phyloP scores from a whole-genome alignment of 495 filamentous ascomycete species.

The Penicillium paxilli region DNA sequence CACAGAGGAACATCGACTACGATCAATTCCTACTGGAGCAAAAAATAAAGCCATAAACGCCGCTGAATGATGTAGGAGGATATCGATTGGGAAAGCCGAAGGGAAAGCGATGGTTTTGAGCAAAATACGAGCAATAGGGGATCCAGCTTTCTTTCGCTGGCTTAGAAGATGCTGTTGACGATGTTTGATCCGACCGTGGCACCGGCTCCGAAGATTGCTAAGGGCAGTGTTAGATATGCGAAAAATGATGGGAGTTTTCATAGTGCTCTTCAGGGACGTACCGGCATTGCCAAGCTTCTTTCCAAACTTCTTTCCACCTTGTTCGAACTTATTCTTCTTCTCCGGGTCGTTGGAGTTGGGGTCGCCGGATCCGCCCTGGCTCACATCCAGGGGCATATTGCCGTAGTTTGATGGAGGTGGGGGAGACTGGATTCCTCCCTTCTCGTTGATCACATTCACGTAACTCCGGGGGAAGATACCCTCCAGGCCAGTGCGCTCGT shows the following conservation, averaged over 20 bases:
- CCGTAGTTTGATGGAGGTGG: slow-evolving; percentile 48
- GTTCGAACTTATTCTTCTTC: slow-evolving; percentile 48
- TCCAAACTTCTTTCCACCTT: slow-evolving; percentile 58
- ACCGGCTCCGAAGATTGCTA: slow-evolving; percentile 76
- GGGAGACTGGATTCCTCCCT: slow-evolving; percentile 23
- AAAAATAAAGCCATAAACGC: slow-evolving; percentile 7
- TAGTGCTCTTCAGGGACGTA: slow-evolving; percentile 30
- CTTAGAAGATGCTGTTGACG: slow-evolving; percentile 88
- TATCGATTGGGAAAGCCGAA: background rate
- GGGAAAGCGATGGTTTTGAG: background rate
- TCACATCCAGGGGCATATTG: slow-evolving; percentile 54
- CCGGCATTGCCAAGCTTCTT: slow-evolving; percentile 58
- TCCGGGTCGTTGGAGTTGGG: slow-evolving; percentile 29
- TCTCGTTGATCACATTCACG: slow-evolving; percentile 62
- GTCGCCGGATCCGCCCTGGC: slow-evolving; percentile 39
- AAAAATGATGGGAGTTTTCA: background rate
- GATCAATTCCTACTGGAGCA: background rate
- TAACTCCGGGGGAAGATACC: slow-evolving; percentile 92
- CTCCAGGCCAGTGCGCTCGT: slow-evolving; percentile 73
- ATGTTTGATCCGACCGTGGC: slow-evolving; percentile 90
- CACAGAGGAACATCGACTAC: background rate
- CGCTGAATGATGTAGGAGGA: slow-evolving; percentile 12
- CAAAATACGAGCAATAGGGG: background rate
- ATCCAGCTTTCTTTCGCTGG: background rate
- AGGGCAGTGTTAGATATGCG: slow-evolving; percentile 9